phyloP scores from a whole-genome alignment of 495 filamentous ascomycete species.

The Neurospora sp. region DNA sequence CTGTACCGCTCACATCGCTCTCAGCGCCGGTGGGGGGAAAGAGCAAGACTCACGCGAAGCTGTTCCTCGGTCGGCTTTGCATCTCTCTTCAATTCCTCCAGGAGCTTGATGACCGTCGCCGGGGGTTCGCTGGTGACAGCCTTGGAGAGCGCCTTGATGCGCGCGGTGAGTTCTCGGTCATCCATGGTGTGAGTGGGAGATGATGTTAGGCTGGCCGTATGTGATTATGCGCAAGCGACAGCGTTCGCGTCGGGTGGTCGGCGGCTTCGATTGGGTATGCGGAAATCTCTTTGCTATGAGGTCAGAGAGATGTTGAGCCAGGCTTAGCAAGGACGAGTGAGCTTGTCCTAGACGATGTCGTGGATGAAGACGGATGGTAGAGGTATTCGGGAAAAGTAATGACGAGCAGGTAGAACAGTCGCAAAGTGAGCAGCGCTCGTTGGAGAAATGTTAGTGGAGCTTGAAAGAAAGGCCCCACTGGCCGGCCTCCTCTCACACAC shows the following conservation, averaged over 20 bases:
- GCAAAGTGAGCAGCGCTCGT: neutral
- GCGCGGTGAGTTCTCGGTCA: conserved; percentile 62
- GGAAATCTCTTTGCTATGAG: neutral
- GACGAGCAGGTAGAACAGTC: neutral
- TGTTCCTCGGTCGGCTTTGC: conserved; percentile 81
- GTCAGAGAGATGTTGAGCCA: neutral
- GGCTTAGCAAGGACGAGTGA: neutral
- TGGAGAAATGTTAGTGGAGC: neutral
- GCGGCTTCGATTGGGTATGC: neutral
- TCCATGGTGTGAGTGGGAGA: conserved; percentile 48
- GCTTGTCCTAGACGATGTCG: neutral
- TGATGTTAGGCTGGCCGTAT: neutral
- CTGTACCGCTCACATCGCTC: neutral
- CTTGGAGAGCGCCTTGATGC: conserved; percentile 66
- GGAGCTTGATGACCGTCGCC: conserved; percentile 51
- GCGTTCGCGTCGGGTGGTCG: neutral
- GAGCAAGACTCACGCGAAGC: conserved; percentile 45
- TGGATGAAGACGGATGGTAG: neutral
- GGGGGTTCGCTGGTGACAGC: conserved; percentile 60
- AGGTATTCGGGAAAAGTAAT: neutral
- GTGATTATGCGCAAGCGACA: neutral
- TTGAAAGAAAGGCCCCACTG: neutral
- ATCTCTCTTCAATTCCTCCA: conserved; percentile 67
- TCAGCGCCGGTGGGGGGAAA: neutral
- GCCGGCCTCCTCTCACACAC: neutral